These are phyloP conservation scores for Sicyos edulis DNA, from an alignment of 306 rosid species.

Conservation along the genomic window DNA sequence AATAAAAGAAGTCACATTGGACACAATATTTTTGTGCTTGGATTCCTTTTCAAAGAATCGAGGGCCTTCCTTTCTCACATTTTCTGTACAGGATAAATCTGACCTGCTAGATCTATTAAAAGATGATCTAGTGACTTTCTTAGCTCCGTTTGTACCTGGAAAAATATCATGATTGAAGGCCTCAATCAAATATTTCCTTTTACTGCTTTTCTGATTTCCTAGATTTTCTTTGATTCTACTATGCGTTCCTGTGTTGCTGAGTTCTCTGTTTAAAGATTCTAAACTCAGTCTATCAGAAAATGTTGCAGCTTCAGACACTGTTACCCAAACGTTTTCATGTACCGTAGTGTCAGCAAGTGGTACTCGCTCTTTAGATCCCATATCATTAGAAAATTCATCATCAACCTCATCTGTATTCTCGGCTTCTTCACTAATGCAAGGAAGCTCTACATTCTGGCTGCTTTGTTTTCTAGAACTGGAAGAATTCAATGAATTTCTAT, in stretches of 20 bases:
- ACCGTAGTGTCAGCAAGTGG: constrained; percentile 54
- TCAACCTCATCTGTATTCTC: constrained; percentile 65
- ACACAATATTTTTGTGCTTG: constrained; percentile 51
- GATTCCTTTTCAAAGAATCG: constrained; percentile 39
- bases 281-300: constrained; percentile 36
- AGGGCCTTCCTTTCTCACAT: constrained; percentile 39
- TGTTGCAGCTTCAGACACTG: constrained; percentile 42
- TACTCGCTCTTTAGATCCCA: constrained; percentile 37
- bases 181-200: constrained; percentile 38
- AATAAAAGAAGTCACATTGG: constrained; percentile 74
- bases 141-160: constrained; percentile 40
- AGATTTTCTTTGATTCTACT: constrained; percentile 38
- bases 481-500: constrained; percentile 40
- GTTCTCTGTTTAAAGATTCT: constrained; percentile 47
- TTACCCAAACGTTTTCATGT: constrained; percentile 33
- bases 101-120: constrained; percentile 40
- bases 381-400: constrained; percentile 34
- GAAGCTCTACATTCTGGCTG: constrained; percentile 68
- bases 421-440: constrained; percentile 77
- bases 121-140: constrained; percentile 42
- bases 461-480: constrained; percentile 64
- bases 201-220: constrained; percentile 35
- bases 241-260: constrained; percentile 40
- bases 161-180: constrained; percentile 44
- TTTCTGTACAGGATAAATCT: constrained; percentile 51